These are phyloP conservation scores for Dysphania ambrosioides DNA, from an alignment of 148 eudicot species.

Conservation along the genomic window DNA sequence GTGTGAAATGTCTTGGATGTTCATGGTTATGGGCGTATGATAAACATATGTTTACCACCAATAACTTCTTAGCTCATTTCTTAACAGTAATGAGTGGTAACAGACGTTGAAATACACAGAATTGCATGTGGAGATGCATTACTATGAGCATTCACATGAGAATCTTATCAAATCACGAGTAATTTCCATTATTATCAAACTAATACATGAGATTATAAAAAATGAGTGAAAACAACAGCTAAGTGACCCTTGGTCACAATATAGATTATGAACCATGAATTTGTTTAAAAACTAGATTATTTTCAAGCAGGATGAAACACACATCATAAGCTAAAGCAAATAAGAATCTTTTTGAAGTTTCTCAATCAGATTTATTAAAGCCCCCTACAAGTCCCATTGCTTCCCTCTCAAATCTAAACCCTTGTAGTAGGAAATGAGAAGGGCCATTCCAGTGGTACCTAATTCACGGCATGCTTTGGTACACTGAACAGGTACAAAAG, in stretches of 20 bases:
- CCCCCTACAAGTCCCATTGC: too few species aligned
- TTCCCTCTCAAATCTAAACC: too few species aligned
- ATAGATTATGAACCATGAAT: neutral
- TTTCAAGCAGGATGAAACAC: neutral
- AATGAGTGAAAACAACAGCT: neutral
- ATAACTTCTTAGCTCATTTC: neutral
- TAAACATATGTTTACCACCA: neutral
- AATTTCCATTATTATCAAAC: neutral
- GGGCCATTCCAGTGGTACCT: too few species aligned
- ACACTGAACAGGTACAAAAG: too few species aligned
- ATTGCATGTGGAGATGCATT: neutral
- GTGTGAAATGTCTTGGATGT: neutral
- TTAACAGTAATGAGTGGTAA: neutral
- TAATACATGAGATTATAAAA: neutral
- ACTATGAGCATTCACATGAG: neutral
- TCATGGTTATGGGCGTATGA: neutral
- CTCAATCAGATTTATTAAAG: neutral
- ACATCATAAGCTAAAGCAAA: neutral
- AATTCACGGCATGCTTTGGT: too few species aligned
- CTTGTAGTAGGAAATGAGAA: too few species aligned
- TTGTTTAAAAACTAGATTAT: neutral
- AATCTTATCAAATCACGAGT: neutral
- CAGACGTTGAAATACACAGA: neutral
- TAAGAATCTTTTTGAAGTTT: neutral
- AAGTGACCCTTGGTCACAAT: neutral